Conservation (phyloP, 768 basidiomycete genomes). For the Hypholoma sublateritium region DNA sequence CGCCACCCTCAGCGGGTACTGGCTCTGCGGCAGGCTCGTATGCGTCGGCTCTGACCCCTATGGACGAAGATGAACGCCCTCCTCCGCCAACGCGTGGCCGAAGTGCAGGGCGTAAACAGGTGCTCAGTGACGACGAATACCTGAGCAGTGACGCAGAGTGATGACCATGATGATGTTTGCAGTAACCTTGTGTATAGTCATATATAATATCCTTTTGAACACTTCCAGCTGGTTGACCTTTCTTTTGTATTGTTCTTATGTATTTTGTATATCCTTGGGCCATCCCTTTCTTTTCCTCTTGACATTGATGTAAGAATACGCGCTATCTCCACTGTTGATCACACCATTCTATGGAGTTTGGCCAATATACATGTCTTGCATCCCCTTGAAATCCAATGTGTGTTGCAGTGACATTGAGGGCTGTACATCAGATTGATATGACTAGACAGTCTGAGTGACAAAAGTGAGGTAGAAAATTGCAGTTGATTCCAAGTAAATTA, state of each 20-base stretch:
- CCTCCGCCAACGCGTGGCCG: conserved; percentile 52
- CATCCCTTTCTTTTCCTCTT: neutral
- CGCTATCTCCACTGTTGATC: too few species aligned
- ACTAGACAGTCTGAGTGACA: too few species aligned
- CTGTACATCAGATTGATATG: too few species aligned
- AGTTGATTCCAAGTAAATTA: neutral
- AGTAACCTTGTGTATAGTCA: neutral
- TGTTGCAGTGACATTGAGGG: too few species aligned
- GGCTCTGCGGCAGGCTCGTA: conserved; percentile 51
- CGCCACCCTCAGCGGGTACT: conserved; percentile 40
- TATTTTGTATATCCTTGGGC: conserved; percentile 2
- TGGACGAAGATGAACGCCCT: conserved; percentile 79
- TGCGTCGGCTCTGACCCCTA: conserved; percentile 72
- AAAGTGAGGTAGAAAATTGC: too few species aligned
- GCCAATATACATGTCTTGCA: too few species aligned
- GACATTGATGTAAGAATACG: neutral
- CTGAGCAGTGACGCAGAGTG: conserved; percentile 77
- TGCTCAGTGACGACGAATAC: conserved; percentile 73
- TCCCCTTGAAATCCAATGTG: too few species aligned
- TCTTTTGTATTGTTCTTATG: conserved; percentile 10
- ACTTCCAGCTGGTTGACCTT: conserved; percentile 2
- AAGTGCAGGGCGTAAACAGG: conserved; percentile 66
- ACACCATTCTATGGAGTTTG: too few species aligned
- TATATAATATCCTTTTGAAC: conserved; percentile 5
- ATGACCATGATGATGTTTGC: neutral